Evolutionary conservation across 371 early-diverging fungal species (phyloP), one percentile per base, ranked within the genome.

Genomic region (Mucor saturninus): DNA sequence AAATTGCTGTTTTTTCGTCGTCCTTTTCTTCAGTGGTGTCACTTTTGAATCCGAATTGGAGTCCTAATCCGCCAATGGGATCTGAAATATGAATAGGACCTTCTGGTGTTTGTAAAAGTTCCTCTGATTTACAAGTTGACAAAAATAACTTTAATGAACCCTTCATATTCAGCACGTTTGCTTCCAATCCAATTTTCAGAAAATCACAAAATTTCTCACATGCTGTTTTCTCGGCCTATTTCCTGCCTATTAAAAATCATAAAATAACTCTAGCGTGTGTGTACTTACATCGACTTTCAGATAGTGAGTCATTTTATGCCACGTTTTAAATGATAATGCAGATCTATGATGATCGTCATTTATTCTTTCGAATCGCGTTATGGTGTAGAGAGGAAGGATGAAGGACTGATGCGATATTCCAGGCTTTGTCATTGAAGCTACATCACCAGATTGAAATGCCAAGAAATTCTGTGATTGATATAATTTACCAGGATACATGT

Each of bases 311-410:
- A 79, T 83, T 58, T 85, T 84, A 54, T 90, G 90, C 86, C 86
- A 88, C 7, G 84, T 88, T 61, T 73, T 68, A 28, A 87, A 74
- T 11, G 74, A 75, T 8, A 89, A 57, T 2, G 81, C 71, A 37
- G 79, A 79, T 59, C 70, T 66, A 37, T 80, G 73, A 4, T 75
- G 54, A 29, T 62, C 62, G 26, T 68, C 71, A 55, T 68, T 88
- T 58, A 93, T 79, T 30, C 92, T 80, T 72, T 97, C 97, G 4
- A 98, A 94, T 3, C 93, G 81, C 45, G 92, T 91, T 39, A 98
- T 86, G 11, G 93, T 92, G 67, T 88, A 94, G 49, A 96, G 85
- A 15, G 97, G 98, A 13, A 97, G 71, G 1, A 89, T 87, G 38
- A 69, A 57, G 9, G 49, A 53, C 14, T 56, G 61, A 11, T 32